These are phyloP conservation scores for Euphorbia peplus DNA, from an alignment of 345 rosid species.

Conservation along the genomic window DNA sequence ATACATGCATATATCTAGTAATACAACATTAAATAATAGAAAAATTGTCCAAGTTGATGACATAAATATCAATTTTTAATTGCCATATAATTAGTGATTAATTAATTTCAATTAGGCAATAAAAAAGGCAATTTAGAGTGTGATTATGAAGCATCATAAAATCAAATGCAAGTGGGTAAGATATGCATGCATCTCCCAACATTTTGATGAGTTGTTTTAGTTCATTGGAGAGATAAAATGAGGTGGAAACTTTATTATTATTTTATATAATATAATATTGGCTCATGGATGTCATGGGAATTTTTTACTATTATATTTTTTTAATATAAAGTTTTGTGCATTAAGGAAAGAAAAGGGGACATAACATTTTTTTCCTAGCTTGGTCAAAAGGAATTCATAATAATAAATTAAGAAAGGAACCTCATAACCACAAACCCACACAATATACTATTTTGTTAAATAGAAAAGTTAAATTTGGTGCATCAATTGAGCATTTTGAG, in stretches of 20 bases:
- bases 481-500: no score
- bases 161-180: background rate
- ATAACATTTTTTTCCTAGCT: no score
- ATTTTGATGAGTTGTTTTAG: constrained; percentile 7
- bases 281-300: constrained; percentile 16
- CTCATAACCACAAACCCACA: background rate
- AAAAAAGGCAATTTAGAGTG: background rate
- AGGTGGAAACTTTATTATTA: background rate
- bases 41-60: background rate
- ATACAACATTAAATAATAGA: background rate
- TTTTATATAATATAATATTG: background rate
- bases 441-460: background rate
- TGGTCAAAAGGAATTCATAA: background rate
- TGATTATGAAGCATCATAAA: background rate
- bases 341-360: background rate
- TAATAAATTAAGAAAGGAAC: background rate
- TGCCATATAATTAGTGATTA: background rate
- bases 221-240: background rate
- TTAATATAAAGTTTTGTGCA: constrained; percentile 5
- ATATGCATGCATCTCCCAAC: constrained; percentile 11
- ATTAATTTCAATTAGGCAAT: background rate
- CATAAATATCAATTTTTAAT: background rate
- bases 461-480: background rate
- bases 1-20: background rate
- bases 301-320: background rate